Evolutionary conservation across 1,284 basidiomycete genomes (phyloP).

Genomic region (Mycena citricolor): DNA sequence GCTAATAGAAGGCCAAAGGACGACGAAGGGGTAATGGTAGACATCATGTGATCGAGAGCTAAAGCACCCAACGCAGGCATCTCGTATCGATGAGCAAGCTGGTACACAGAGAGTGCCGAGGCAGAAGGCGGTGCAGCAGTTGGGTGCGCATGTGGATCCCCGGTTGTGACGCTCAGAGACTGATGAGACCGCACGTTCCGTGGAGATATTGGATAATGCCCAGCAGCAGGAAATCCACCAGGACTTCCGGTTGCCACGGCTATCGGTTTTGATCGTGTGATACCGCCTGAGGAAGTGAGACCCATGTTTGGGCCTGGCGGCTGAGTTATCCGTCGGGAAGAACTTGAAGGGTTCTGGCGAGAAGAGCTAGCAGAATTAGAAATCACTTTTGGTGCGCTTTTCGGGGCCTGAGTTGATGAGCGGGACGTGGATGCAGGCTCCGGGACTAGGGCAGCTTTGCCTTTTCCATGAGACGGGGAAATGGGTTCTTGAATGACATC

Average conservation of each 20-base stretch:
- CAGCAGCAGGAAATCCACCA: constrained; percentile 32
- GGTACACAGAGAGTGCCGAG: constrained; percentile 77
- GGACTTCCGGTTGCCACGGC: constrained; percentile 36
- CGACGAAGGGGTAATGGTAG: constrained; percentile 66
- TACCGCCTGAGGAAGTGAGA: constrained; percentile 18
- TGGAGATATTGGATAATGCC: constrained; percentile 49
- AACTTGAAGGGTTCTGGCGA: constrained; percentile 23
- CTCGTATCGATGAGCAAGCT: constrained; percentile 77
- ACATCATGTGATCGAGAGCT: constrained; percentile 75
- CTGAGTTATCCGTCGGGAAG: constrained; percentile 23
- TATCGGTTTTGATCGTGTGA: constrained; percentile 40
- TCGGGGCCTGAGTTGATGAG: constrained; percentile 22
- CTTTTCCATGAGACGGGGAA: constrained; percentile 31
- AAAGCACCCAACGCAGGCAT: constrained; percentile 66
- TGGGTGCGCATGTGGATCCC: constrained; percentile 79
- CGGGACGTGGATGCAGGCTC: constrained; percentile 22
- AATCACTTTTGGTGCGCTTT: constrained; percentile 12
- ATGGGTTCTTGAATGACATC: constrained; percentile 37
- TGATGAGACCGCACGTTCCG: constrained; percentile 39
- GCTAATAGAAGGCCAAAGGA: constrained; percentile 76
- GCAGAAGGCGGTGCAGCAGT: constrained; percentile 61
- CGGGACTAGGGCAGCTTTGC: constrained; percentile 29
- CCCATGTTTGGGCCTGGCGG: constrained; percentile 23
- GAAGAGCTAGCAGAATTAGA: constrained; percentile 22
- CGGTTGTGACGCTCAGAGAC: constrained; percentile 31